Evolutionary conservation across 176 grass and related monocot genomes (phyloP).

Genomic region (Luzula sylvatica): DNA sequence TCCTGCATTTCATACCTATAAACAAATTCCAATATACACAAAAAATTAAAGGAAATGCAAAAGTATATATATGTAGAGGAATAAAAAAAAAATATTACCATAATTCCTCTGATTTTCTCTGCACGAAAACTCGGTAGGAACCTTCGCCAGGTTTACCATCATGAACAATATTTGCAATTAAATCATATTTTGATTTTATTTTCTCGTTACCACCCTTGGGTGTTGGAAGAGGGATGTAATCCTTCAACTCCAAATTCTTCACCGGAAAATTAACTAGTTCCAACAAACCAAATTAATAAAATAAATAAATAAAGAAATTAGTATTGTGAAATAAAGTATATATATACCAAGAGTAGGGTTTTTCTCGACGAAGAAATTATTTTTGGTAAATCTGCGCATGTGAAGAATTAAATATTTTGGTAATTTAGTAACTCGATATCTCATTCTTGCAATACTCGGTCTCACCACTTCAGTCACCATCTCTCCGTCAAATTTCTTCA

Average conservation of each 20-base stretch:
- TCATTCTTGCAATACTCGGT: slow-evolving; percentile 85
- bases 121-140: slow-evolving; percentile 90
- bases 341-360: slow-evolving; percentile 81
- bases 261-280: slow-evolving; percentile 79
- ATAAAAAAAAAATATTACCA: slow-evolving; percentile 37
- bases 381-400: slow-evolving; percentile 90
- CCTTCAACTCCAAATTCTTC: slow-evolving; percentile 97
- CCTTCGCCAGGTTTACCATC: slow-evolving; percentile 90
- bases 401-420: slow-evolving; percentile 91
- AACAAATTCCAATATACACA: background rate
- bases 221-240: slow-evolving; percentile 82
- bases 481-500: slow-evolving; percentile 95
- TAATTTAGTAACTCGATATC: slow-evolving; percentile 69
- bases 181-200: slow-evolving; percentile 78
- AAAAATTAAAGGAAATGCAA: slow-evolving; percentile 3
- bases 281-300: background rate
- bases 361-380: slow-evolving; percentile 92
- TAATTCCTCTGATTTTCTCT: slow-evolving; percentile 81
- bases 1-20: slow-evolving; percentile 98
- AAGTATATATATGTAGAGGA: background rate
- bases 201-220: slow-evolving; percentile 50
- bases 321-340: slow-evolving; percentile 3
- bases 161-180: slow-evolving; percentile 95
- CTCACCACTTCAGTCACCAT: slow-evolving; percentile 79
- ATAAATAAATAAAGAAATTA: background rate